Conservation (phyloP, 345 rosid genomes). For the Garcia nutans region DNA sequence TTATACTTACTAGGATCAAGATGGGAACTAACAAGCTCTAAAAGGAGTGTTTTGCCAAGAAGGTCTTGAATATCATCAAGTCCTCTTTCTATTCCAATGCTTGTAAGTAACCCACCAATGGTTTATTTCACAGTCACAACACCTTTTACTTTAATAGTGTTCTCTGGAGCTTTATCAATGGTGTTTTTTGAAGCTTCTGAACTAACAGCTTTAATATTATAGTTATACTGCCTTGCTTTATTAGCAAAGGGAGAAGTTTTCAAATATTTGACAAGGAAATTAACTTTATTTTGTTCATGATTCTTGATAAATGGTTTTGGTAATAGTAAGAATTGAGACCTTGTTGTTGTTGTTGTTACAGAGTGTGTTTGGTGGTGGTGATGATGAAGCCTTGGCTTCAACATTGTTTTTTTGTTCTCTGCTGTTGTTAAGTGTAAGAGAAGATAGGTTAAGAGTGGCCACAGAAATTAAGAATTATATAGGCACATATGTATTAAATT, state of each 20-base stretch:
- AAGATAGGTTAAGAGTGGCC: background rate
- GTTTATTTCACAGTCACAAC: conserved; percentile 37
- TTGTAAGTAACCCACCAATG: conserved; percentile 29
- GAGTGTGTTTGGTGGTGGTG: conserved; percentile 14
- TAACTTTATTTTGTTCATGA: background rate
- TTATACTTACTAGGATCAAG: conserved; percentile 49
- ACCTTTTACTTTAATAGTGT: conserved; percentile 30
- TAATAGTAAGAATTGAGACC: conserved; percentile 11
- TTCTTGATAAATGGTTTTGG: conserved; percentile 32
- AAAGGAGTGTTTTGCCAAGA: conserved; percentile 45
- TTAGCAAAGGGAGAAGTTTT: background rate
- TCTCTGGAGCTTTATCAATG: background rate
- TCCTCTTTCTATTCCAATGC: conserved; percentile 29
- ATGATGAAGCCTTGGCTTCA: conserved; percentile 29
- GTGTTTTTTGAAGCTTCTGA: conserved; percentile 19
- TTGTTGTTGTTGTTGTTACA: background rate
- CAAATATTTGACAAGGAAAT: conserved; percentile 9
- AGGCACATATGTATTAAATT: too few relatives aligned
- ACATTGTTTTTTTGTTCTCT: conserved; percentile 19
- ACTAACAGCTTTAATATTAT: background rate
- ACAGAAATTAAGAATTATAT: background rate
- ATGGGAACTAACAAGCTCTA: conserved; percentile 59
- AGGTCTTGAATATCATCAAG: conserved; percentile 46
- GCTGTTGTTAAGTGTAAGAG: background rate
- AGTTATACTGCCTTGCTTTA: background rate